Percentiles rank a stretch among this genome's conserved stretches.
Conservation (phyloP, 1,284 basidiomycete species). For the Cerrena zonata region DNA sequence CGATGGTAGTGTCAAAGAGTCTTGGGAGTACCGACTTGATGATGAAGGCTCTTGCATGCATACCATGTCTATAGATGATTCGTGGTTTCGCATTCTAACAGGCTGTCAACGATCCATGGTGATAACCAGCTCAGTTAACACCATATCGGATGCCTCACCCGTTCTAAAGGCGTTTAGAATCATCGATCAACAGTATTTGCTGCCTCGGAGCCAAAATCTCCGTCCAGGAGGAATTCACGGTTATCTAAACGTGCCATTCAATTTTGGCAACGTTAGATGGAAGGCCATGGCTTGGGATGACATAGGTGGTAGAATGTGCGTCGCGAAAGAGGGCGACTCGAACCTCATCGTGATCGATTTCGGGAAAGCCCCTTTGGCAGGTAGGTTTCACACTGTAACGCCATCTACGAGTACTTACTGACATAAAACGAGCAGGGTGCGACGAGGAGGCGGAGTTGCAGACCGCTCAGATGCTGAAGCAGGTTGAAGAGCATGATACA, state of each 20-base stretch:
- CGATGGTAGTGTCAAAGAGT: neutral
- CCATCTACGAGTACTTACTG: too few species aligned
- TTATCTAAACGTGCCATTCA: slow-evolving; percentile 7
- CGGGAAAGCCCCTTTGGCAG: slow-evolving; percentile 30
- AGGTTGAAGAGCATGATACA: too few species aligned
- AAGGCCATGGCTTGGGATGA: slow-evolving; percentile 39
- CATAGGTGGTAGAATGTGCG: slow-evolving; percentile 35
- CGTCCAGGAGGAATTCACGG: slow-evolving; percentile 5
- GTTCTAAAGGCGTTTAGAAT: slow-evolving; percentile 13
- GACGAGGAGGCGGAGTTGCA: too few species aligned
- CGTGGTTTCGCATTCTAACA: slow-evolving; percentile 33
- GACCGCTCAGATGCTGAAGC: too few species aligned
- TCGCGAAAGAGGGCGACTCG: slow-evolving; percentile 26
- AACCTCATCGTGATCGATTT: slow-evolving; percentile 35
- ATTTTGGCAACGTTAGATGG: slow-evolving; percentile 3
- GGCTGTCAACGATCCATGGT: slow-evolving; percentile 47
- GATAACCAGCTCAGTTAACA: slow-evolving; percentile 30
- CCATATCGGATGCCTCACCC: slow-evolving; percentile 9
- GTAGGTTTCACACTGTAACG: slow-evolving; percentile 27
- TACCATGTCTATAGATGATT: neutral
- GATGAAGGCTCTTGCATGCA: neutral
- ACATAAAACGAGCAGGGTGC: too few species aligned
- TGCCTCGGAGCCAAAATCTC: slow-evolving; percentile 9
- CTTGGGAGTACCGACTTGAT: neutral
- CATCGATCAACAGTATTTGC: slow-evolving; percentile 9